These are phyloP conservation scores for Cornus controversa DNA, from an alignment of 148 eudicot species.

Conservation along the genomic window DNA sequence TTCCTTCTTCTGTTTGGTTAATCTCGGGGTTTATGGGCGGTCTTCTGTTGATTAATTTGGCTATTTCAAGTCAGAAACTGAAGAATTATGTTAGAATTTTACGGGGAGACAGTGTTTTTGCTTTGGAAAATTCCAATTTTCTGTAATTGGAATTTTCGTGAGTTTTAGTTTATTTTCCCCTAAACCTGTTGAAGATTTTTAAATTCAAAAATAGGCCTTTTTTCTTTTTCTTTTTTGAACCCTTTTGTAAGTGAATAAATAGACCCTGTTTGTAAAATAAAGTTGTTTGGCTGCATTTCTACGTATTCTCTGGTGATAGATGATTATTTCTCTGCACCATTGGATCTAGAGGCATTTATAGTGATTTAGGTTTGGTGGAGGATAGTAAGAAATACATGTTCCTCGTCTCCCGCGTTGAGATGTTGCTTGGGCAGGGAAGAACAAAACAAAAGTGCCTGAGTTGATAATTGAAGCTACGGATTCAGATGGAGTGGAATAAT, in stretches of 20 bases:
- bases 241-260: neutral
- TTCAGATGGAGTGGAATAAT: neutral
- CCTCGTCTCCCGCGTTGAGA: neutral
- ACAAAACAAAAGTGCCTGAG: neutral
- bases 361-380: neutral
- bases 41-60: slow-evolving; percentile 2
- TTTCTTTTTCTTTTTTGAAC: neutral
- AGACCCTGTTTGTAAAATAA: neutral
- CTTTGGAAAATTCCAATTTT: too few relatives aligned
- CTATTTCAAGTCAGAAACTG: neutral
- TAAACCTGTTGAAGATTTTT: neutral
- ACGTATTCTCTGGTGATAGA: neutral
- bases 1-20: neutral
- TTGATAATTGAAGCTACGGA: neutral
- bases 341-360: neutral
- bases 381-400: neutral
- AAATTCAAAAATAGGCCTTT: neutral
- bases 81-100: neutral
- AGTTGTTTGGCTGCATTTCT: neutral
- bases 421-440: neutral
- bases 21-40: slow-evolving; percentile 6
- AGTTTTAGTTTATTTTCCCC: neutral
- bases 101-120: neutral
- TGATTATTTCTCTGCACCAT: neutral
- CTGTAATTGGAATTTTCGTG: neutral